phyloP scores from a whole-genome alignment of 768 basidiomycete genomes.

The Mycena haematopus region DNA sequence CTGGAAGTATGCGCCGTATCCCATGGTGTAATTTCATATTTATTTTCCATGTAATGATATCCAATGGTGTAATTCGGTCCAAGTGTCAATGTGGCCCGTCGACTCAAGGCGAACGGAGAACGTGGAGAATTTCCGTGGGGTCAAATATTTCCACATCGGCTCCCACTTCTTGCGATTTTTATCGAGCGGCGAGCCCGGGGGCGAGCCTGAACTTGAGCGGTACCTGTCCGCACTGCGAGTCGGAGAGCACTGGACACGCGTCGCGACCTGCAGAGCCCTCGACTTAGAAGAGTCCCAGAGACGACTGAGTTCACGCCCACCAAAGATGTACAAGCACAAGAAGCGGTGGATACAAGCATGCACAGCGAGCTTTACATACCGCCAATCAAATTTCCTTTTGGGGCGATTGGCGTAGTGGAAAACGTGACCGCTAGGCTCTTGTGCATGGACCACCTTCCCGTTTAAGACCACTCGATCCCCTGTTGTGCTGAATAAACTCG shows the following conservation, averaged over 20 bases:
- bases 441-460: constrained; percentile 10
- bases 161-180: background rate
- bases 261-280: too few relatives aligned
- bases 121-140: background rate
- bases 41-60: background rate
- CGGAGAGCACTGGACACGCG: too few relatives aligned
- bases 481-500: too few relatives aligned
- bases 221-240: background rate
- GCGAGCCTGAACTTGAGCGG: constrained; percentile 1
- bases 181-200: background rate
- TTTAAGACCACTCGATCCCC: too few relatives aligned
- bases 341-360: too few relatives aligned
- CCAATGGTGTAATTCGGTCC: background rate
- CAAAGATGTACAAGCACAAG: too few relatives aligned
- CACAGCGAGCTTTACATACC: too few relatives aligned
- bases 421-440: constrained; percentile 7
- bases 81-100: background rate
- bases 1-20: constrained; percentile 28
- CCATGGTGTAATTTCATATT: background rate
- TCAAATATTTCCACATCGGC: background rate
- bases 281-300: too few relatives aligned
- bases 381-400: background rate
- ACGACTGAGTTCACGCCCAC: too few relatives aligned
- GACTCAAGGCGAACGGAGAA: background rate
- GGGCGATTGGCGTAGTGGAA: background rate